Base-by-base conservation (phyloP, 371 early-diverging fungal species). In the Parasitella parasitica region DNA sequence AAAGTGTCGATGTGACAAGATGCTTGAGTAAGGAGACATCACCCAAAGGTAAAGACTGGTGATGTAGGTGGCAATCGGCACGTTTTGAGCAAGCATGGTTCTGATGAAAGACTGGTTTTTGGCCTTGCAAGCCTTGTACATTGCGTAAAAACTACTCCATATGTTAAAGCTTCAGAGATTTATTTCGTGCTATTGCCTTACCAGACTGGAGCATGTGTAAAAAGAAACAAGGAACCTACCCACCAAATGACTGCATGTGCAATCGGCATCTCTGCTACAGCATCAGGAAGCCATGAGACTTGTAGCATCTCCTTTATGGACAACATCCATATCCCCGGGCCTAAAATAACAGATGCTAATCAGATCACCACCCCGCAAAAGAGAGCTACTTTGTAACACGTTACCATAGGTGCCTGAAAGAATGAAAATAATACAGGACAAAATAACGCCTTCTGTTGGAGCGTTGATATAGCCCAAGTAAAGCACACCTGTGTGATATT, bases 381-480 rank as follows among this genome's bases (percentile, higher is more conserved):
- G n/a, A n/a, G n/a, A n/a, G 26, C 28, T 8, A 36, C 70, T 69
- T 30, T 39, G 32, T 39, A 38, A 38, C n/a, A 43, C 41, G 52
- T 60, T 73, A 81, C 82, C 83, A 67, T 70, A 74, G 16, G 85
- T 39, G 8, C 94, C 94, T 18, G 94, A 91, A 56, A 90, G 66
- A 58, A 90, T 61, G 70, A 90, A 84, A 6, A 87, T 75, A 20
- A 84, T 53, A 71, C 90, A 90, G 6, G 89, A 88, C 6, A 92
- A 38, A 32, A 95, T 76, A 22, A 99, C 84, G n/a, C 96, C 94
- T 74, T 99, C 99, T 1, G 97, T 94, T 11, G 98, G 97, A 7
- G 97, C 99, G 61, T 95, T 97, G 69, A 97, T 73, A 60, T 93
- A 89, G 13, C 97, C 95, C 20, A 98, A 82, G 73, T 93, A 96